Base-by-base conservation (phyloP, 805 yeast species). In the Yamadazyma laniorum region DNA sequence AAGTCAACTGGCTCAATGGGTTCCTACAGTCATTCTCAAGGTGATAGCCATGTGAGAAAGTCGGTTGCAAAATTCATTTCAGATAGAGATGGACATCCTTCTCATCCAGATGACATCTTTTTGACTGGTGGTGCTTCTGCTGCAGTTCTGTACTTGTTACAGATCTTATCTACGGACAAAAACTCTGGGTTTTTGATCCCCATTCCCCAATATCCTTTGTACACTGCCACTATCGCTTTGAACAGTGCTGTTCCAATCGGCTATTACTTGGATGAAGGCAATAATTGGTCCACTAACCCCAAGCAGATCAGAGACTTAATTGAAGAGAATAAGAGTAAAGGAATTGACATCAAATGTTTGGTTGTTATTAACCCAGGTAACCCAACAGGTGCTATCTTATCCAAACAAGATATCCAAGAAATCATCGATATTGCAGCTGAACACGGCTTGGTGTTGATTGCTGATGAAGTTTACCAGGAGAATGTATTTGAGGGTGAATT, bases 281-380 rank as follows among this genome's bases (percentile, higher is more conserved):
- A 79, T 25, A 75, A 80, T 49, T 93, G 99, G 99, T 79, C 91
- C 23, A 79, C 95, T 6, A 79, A 85, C 52, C 74, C 93, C 3
- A 56, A 62, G 8, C 82, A 80, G 53, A 78, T 88, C 52, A 77
- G 78, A 45, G 44, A 61, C 0, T 69, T 79, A 34, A 76, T 84
- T 34, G 51, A 60, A 21, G 68, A 73, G 16, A 71, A 85, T 15
- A 44, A 51, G 13, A 58, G 59, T 2, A 63, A 75, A 25, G 86
- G 84, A 2, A 62, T 85, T 19, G 69, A 63, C 9, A 82, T 93
- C 46, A 79, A 86, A 52, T 82, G 91, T 42, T 66, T 95, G 38
- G 98, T 91, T 3, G 86, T 93, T 12, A 93, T 93, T 55, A 93
- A 93, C 67, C 99, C 99, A 2, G 98, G 99, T 41, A 93, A 93